Base-by-base conservation (phyloP, 768 basidiomycete genomes). In the Tricholoma hemisulphureum region DNA sequence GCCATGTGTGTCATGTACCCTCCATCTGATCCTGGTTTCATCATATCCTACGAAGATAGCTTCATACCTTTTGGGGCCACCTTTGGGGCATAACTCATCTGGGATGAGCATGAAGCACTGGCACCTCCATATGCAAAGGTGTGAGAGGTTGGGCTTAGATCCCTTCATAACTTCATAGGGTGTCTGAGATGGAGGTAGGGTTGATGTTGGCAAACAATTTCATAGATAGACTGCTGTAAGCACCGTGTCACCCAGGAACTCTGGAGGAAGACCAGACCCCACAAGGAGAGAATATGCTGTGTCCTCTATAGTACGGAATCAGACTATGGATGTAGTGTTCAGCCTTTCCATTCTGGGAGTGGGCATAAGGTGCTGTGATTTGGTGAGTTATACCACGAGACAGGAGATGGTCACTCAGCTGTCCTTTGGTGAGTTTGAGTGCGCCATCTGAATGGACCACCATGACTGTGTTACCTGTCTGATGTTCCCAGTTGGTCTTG, bases 41-140 rank as follows among this genome's bases (percentile, higher is more conserved):
- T 37, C 35, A 37, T 37, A 37, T 1, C 35, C 35, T n/a, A 37
- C n/a, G 6, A 37, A 37, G 18, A 37, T 18, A 13, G 9, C 35
- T 13, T 37, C 35, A 5, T n/a, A n/a, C 35, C 16, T 37, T n/a
- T n/a, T n/a, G n/a, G 32, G 32, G 9, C 32, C 32, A 34, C 32
- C 32, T 34, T 34, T 34, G 14, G 32, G 28, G 18, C 24, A 39
- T 10, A 55, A 14, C 37, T 59, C 54, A 6, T 28, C 23, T 3
- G 53, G 58, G 8, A 55, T 51, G 14, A 34, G 16, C 1, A 50
- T 45, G n/a, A 21, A 61, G 16, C 43, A 58, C 26, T 55, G 60
- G 35, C 57, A 31, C 29, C 51, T 32, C 51, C 51, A 51, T 51
- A 51, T 32, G 6, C 13, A 32, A 4, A 37, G 35, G 14, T 34